These are phyloP conservation scores for Fusarium austroafricanum DNA, from an alignment of 2,329 filamentous ascomycete genomes.

Conservation along the genomic window DNA sequence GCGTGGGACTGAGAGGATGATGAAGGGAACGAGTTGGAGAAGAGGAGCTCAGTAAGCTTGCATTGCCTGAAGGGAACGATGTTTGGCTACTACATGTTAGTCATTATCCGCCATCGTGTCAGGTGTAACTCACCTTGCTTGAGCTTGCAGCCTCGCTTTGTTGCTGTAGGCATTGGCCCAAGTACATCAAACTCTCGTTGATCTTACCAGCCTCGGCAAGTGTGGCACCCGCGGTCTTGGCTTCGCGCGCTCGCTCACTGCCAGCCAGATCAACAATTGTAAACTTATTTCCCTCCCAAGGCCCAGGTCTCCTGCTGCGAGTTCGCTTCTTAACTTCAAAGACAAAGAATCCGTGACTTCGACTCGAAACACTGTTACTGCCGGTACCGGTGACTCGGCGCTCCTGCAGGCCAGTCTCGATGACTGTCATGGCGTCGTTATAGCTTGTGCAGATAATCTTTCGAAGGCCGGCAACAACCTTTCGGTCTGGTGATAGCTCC, in stretches of 20 bases:
- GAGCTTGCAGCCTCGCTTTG: constrained; percentile 83
- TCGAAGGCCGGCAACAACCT: constrained; percentile 89
- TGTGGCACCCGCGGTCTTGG: constrained; percentile 92
- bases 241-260: constrained; percentile 91
- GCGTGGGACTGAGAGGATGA: constrained; percentile 55
- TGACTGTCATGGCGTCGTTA: constrained; percentile 86
- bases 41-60: constrained; percentile 85
- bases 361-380: constrained; percentile 90
- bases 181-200: constrained; percentile 97
- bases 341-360: constrained; percentile 96
- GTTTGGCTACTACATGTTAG: constrained; percentile 64
- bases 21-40: constrained; percentile 88
- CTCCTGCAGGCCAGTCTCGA: constrained; percentile 90
- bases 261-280: constrained; percentile 94
- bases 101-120: background rate
- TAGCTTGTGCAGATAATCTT: constrained; percentile 89
- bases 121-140: constrained; percentile 69
- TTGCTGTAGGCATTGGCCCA: constrained; percentile 96
- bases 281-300: constrained; percentile 81
- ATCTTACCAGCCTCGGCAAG: constrained; percentile 97
- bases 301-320: constrained; percentile 57
- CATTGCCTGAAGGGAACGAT: constrained; percentile 85
- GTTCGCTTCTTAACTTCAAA: constrained; percentile 90
- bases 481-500: constrained; percentile 87
- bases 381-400: constrained; percentile 89